Evolutionary conservation across 495 filamentous ascomycete species (phyloP), one percentile per base, ranked within the genome.

Genomic region (Pseudevernia furfuracea): DNA sequence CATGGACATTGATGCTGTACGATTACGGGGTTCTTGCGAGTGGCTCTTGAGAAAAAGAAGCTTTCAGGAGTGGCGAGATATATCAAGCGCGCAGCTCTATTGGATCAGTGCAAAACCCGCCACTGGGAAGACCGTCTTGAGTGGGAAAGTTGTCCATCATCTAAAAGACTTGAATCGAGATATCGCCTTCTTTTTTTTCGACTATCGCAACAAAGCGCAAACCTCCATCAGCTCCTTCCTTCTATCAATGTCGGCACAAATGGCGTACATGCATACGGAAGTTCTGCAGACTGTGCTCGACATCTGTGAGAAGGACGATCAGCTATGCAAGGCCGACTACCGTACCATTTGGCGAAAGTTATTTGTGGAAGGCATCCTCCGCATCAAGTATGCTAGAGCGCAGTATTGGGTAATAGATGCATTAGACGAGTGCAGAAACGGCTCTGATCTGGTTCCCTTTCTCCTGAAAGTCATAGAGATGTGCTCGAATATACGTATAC

Each of bases 371-470:
- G 66, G 66, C 7, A 71, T 79, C 25, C 72, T 77, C n/a, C 58
- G 67, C 41, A 25, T 41, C 14, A 58, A 56, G n/a, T 55, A 68
- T 15, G 28, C 37, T 7, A 56, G 46, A n/a, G 11, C 36, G 25
- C 74, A 74, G 30, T 77, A 74, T 55, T 77, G 74, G 77, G 68
- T 80, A 3, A 72, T 80, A 37, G 77, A 80, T 64, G 77, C 68
- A 4, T 58, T 80, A 15, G 77, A 78, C 64, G 77, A 80, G 61
- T 76, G 68, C 53, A 58, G 43, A 14, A 67, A 65, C 32, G 52
- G 41, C 17, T 17, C 46, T 21, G 61, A 67, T 3, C 62, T 78
- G 32, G 38, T 76, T 9, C 37, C 71, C 28, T 68, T 77, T 57
- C 66, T 77, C 19, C 38, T 71, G 21, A 74, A 68, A 30, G 46